Base-by-base conservation (phyloP, 106 monocot genomes). In the Dioscorea zingiberensis region DNA sequence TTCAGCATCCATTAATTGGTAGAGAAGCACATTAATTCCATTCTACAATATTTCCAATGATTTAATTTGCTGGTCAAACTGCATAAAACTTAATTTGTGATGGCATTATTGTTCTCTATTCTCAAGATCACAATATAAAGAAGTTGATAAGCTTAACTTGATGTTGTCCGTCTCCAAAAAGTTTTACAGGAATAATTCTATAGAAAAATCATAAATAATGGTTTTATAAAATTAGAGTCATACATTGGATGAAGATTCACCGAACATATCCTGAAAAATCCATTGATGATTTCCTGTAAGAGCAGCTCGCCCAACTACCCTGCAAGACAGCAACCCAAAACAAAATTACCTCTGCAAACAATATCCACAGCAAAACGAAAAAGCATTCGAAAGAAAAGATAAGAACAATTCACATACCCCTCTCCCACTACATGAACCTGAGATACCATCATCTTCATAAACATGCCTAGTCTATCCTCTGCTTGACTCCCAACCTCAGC, bases 231-330 rank as follows among this genome's bases (percentile, higher is more conserved):
- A 38, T 38, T 38, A 38, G 38, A 38, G 38, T 38, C 38, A 38
- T 38, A 38, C 38, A 38, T 38, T 10, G 10, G 38, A 38, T 44
- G 59, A 3, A 15, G 26, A 59, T 59, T 5, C 27, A 13, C 15
- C 19, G 4, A 51, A 13, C 19, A 8, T 49, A 63, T 72, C 74
- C 28, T 60, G 68, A 51, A 81, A 25, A 53, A 86, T 71, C 91
- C 91, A 91, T 16, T 75, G 75, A 79, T 91, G 83, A 25, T 75
- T 69, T 54, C 86, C 83, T 3, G 75, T 84, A 14, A 74, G 28
- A 45, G 76, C 87, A 58, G 83, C 87, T 73, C 59, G 71, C 16
- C 91, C 86, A 55, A 91, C 69, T 51, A 84, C 56, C 81, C 90
- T 90, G 72, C 59, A 62, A 59, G 53, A 22, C 48, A 47, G 61